Evolutionary conservation across 2,329 filamentous ascomycete genomes (phyloP).

Genomic region (Pseudomassariella vexata): DNA sequence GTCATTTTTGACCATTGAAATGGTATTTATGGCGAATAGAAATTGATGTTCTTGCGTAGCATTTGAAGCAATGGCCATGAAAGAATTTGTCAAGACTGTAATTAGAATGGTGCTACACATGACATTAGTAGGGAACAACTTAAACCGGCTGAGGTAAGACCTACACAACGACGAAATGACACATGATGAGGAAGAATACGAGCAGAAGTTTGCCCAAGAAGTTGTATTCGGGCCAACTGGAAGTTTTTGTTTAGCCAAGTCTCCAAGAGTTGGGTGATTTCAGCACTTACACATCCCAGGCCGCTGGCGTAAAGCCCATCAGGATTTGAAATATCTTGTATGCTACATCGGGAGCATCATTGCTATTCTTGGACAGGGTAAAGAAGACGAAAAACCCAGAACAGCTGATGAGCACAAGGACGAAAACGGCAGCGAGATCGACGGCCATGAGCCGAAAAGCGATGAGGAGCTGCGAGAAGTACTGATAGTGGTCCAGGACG

Average conservation of each 20-base stretch:
- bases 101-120: constrained; percentile 73
- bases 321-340: constrained; percentile 90
- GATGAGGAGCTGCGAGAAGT: constrained; percentile 91
- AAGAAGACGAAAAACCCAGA: constrained; percentile 96
- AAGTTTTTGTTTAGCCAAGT: too few species aligned
- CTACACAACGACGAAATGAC: constrained; percentile 84
- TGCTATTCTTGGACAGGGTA: constrained; percentile 68
- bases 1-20: constrained; percentile 98
- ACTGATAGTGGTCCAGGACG: constrained; percentile 88
- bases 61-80: constrained; percentile 91
- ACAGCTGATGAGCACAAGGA: constrained; percentile 80
- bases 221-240: constrained; percentile 69
- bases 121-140: constrained; percentile 11
- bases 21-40: constrained; percentile 92
- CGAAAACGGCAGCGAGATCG: constrained; percentile 77
- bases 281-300: constrained; percentile 71
- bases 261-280: too few species aligned
- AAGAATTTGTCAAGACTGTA: constrained; percentile 92
- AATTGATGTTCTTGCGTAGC: constrained; percentile 91
- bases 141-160: constrained; percentile 5
- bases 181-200: constrained; percentile 83
- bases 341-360: constrained; percentile 68
- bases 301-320: constrained; percentile 93
- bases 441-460: constrained; percentile 92
- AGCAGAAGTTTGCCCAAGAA: constrained; percentile 70